Evolutionary conservation across 192 early-diverging fungal genomes (phyloP).

Genomic region (Podila verticillata): DNA sequence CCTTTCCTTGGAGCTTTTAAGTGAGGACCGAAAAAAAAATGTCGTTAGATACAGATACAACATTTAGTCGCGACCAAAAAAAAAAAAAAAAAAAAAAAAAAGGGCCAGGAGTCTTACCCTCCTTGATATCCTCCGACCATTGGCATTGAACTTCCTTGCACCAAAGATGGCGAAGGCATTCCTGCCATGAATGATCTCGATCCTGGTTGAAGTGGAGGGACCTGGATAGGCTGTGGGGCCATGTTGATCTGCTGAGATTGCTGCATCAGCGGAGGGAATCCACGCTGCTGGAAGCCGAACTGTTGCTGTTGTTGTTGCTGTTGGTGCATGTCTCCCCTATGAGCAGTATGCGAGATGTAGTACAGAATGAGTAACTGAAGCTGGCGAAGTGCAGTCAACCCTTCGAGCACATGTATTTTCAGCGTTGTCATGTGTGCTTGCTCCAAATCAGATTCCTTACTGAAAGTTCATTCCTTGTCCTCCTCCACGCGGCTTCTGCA

Average conservation of each 20-base stretch:
- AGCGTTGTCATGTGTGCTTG: background rate
- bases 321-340: constrained; percentile 36
- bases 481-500: constrained; percentile 37
- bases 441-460: background rate
- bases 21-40: constrained; percentile 2
- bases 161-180: constrained; percentile 47
- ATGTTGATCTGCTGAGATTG: constrained; percentile 14
- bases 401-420: no score
- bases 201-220: constrained; percentile 12
- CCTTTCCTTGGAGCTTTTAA: background rate
- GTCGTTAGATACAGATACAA: background rate
- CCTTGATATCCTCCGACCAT: constrained; percentile 21
- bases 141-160: constrained; percentile 25
- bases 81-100: background rate
- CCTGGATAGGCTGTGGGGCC: constrained; percentile 37
- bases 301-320: constrained; percentile 17
- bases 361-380: background rate
- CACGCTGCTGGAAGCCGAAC: constrained; percentile 42
- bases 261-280: constrained; percentile 28
- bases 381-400: no score
- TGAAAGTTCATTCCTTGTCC: constrained; percentile 41
- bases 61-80: background rate
- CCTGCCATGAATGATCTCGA: constrained; percentile 28
- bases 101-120: constrained; percentile 7
- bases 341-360: no score